Evolutionary conservation across 257 asterid genomes (phyloP).

Genomic region (Fraxinus quadrangulata): DNA sequence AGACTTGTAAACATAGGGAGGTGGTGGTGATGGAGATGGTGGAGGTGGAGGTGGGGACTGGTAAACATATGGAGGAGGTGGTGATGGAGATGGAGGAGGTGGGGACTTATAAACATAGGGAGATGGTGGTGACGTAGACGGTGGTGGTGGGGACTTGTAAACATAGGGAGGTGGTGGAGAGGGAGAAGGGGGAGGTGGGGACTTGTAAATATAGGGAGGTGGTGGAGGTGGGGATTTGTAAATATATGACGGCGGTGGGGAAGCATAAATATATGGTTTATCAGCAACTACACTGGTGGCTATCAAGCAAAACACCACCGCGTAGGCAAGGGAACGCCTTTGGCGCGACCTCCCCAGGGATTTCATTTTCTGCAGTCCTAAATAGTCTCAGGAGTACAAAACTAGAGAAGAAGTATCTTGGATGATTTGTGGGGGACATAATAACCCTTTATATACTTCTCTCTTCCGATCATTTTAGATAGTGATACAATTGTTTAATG

Average conservation of each 20-base stretch:
- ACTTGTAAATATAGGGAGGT: not conserved
- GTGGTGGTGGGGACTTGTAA: not conserved
- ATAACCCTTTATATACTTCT: not conserved
- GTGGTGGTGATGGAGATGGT: slow-evolving; percentile 1
- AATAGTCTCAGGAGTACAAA: not conserved
- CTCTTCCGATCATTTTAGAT: not conserved
- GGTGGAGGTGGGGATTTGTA: not conserved
- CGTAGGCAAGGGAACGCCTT: slow-evolving; percentile 6
- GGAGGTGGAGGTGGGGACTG: slow-evolving; percentile 5
- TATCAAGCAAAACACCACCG: slow-evolving; percentile 16
- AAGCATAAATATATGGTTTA: not conserved
- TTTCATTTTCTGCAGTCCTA: slow-evolving; percentile 9
- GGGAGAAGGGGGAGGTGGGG: too few species aligned
- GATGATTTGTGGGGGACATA: not conserved
- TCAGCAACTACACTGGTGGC: slow-evolving; percentile 11
- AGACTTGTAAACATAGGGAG: not conserved
- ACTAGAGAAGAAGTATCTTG: not conserved
- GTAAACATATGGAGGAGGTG: not conserved
- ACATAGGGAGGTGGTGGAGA: not conserved
- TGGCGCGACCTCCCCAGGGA: slow-evolving; percentile 14
- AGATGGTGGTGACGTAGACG: not conserved
- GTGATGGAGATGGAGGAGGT: not conserved
- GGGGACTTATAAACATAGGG: not conserved
- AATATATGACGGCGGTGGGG: not conserved
- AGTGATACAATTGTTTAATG: slow-evolving; percentile 7